Conservation (phyloP, 2,329 filamentous ascomycete genomes). For the Botryotinia globosa region DNA sequence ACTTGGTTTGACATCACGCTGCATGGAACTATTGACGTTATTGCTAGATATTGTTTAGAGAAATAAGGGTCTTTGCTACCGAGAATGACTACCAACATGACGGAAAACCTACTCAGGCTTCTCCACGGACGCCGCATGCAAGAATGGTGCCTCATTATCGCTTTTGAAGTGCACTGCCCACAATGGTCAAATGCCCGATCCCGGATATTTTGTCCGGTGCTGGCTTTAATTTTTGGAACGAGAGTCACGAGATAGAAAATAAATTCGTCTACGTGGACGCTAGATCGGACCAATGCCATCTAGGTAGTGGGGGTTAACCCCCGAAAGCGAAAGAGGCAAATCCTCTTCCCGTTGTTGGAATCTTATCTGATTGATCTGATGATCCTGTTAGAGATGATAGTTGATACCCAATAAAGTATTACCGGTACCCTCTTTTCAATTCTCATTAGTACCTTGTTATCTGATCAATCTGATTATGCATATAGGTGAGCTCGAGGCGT, state of each 20-base stretch:
- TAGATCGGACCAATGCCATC: not conserved
- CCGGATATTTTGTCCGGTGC: not conserved
- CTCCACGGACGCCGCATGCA: not conserved
- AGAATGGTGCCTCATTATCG: not conserved
- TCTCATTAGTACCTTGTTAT: not conserved
- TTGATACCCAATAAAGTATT: not conserved
- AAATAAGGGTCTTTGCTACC: not conserved
- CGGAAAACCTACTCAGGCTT: not conserved
- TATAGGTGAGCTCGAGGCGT: not conserved
- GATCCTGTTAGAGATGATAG: not conserved
- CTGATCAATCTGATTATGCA: conserved; percentile 14
- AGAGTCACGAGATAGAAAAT: not conserved
- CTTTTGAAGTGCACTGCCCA: not conserved
- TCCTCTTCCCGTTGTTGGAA: not conserved
- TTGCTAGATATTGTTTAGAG: not conserved
- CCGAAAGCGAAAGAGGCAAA: not conserved
- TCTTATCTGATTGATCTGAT: conserved; percentile 13
- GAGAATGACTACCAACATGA: not conserved
- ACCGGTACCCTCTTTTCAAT: not conserved
- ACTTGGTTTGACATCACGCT: not conserved
- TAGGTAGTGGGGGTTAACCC: not conserved
- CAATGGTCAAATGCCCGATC: not conserved
- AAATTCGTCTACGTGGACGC: not conserved
- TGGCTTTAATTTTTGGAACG: not conserved
- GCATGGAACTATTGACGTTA: not conserved